A percentile compares a stretch with the other conserved stretches of the same genome.
Conservation (phyloP, 2,329 filamentous ascomycete species). For the Penicillium sp. region DNA sequence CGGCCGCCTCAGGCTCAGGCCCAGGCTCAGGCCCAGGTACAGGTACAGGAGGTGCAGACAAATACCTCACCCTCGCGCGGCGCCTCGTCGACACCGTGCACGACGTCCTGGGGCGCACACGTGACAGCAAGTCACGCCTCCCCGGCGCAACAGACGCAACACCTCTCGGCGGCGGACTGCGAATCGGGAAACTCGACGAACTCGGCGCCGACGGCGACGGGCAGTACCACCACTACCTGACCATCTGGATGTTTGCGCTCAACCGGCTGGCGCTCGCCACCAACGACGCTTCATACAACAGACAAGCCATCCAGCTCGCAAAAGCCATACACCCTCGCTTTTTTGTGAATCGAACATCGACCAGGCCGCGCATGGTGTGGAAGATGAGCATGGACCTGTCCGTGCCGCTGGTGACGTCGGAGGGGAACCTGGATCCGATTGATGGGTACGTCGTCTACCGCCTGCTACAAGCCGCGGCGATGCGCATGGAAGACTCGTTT, state of each 20-base stretch:
- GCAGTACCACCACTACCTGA: constrained; percentile 61
- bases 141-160: constrained; percentile 50
- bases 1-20: background rate
- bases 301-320: constrained; percentile 50
- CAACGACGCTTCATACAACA: constrained; percentile 46
- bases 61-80: constrained; percentile 49
- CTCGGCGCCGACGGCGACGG: constrained; percentile 53
- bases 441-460: constrained; percentile 52
- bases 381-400: constrained; percentile 52
- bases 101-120: constrained; percentile 49
- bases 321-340: constrained; percentile 53
- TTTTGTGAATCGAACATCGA: constrained; percentile 36
- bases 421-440: constrained; percentile 56
- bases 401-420: constrained; percentile 44
- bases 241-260: constrained; percentile 61
- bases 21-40: too few species aligned
- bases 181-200: constrained; percentile 54
- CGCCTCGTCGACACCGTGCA: constrained; percentile 52
- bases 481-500: constrained; percentile 21
- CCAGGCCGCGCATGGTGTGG: constrained; percentile 50
- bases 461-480: constrained; percentile 45
- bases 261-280: constrained; percentile 51
- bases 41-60: constrained; percentile 15
- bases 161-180: constrained; percentile 52
- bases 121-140: constrained; percentile 46